Evolutionary conservation across 2,329 filamentous ascomycete genomes (phyloP).

Genomic region (Fusarium tanahbumbuense): DNA sequence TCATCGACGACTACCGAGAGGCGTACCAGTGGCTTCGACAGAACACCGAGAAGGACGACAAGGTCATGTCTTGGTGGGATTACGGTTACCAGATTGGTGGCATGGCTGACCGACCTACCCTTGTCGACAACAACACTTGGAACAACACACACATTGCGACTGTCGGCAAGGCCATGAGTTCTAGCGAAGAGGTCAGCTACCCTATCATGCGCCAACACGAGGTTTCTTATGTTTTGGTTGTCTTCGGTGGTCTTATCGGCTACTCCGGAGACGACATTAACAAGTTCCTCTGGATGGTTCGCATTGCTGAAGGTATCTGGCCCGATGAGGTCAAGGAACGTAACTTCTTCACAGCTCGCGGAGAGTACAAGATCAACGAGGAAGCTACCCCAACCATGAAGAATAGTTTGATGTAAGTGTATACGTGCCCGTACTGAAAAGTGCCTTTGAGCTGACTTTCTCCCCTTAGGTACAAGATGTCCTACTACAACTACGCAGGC

Average conservation of each 20-base stretch:
- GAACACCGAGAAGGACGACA: slow-evolving; percentile 93
- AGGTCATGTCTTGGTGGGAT: slow-evolving; percentile 99
- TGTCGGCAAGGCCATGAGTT: slow-evolving; percentile 99
- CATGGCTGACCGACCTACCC: slow-evolving; percentile 96
- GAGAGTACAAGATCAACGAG: slow-evolving; percentile 95
- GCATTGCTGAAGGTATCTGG: slow-evolving; percentile 99
- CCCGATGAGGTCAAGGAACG: slow-evolving; percentile 99
- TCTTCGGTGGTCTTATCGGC: slow-evolving; percentile 94
- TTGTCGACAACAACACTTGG: slow-evolving; percentile 99
- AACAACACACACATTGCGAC: slow-evolving; percentile 99
- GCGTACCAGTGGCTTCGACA: slow-evolving; percentile 99
- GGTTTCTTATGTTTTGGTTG: slow-evolving; percentile 97
- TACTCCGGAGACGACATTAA: slow-evolving; percentile 99
- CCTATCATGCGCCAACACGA: slow-evolving; percentile 98
- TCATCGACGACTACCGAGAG: slow-evolving; percentile 99
- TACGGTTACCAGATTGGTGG: slow-evolving; percentile 99
- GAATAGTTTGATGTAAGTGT: slow-evolving; percentile 95
- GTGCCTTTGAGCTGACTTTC: slow-evolving; percentile 20
- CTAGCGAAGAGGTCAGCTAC: slow-evolving; percentile 96
- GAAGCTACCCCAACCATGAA: slow-evolving; percentile 96
- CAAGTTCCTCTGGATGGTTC: slow-evolving; percentile 99
- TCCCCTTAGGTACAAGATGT: slow-evolving; percentile 94
- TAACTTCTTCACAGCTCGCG: slow-evolving; percentile 91
- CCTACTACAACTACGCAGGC: slow-evolving; percentile 95
- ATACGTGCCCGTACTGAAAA: neutral